Percentiles rank a stretch among this genome's conserved stretches.
Conservation (phyloP, 495 filamentous ascomycete species). For the Cairneyella variabilis region DNA sequence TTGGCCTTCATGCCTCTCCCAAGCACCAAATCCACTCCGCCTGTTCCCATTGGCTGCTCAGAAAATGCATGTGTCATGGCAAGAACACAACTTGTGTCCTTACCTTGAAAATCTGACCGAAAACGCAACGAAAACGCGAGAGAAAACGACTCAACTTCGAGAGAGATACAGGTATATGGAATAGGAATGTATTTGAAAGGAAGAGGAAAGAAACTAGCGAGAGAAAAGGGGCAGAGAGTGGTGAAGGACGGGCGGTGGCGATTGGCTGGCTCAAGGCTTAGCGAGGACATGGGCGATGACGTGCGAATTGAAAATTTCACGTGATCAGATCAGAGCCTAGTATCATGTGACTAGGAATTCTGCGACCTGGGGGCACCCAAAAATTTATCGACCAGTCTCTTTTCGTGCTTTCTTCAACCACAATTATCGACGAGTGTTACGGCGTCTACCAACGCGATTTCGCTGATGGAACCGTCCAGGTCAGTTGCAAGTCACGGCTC, state of each 20-base stretch:
- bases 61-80: conserved; percentile 1
- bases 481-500: too few species aligned
- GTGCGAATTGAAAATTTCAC: too few species aligned
- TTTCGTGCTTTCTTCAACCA: too few species aligned
- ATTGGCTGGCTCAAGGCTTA: conserved; percentile 5
- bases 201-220: neutral
- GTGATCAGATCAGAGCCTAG: too few species aligned
- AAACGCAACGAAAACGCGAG: conserved; percentile 12
- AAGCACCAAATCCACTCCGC: conserved; percentile 2
- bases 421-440: too few species aligned
- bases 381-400: too few species aligned
- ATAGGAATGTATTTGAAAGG: neutral
- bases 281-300: conserved; percentile 23
- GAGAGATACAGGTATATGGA: neutral
- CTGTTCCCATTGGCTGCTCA: conserved; percentile 1
- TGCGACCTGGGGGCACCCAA: too few species aligned
- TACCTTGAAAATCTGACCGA: neutral
- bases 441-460: too few species aligned
- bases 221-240: conserved; percentile 3
- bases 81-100: conserved; percentile 4
- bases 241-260: neutral
- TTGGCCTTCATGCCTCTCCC: neutral
- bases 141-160: conserved; percentile 13
- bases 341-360: too few species aligned
- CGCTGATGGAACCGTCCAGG: too few species aligned